Base-by-base conservation (phyloP, 169 alveolate species). In the Plasmodium adleri region DNA sequence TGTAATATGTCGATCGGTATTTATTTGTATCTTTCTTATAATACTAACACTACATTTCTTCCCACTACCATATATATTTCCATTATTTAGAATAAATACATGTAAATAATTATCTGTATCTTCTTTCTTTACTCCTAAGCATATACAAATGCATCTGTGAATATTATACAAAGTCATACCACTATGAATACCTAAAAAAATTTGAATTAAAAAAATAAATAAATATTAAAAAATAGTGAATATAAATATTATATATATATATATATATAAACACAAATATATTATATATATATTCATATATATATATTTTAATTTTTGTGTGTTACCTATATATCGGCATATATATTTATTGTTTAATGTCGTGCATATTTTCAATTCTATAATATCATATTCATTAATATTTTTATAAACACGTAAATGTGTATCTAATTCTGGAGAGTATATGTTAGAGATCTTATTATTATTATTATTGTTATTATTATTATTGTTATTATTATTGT, bases 21-120 rank as follows among this genome's bases (percentile, higher is more conserved):
- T 78, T 78, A 78, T 78, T 45, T 78, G 89, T 17, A 78, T 78
- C 66, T 78, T 78, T 71, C 89, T 78, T 67, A 78, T 78, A 70
- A 78, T 78, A n/a, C 89, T 78, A 24, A 78, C 89, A 71, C 89
- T 78, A 45, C 89, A 78, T 66, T 78, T 78, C 64, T 78, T 78
- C 12, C 89, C 89, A 63, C 89, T 78, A 7, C 89, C 89, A 50
- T 78, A 78, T 52, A 78, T 78, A 70, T 78, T 78, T 49, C 89
- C 89, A 78, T 78, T 78, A 49, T 78, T 78, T 50, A 78, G 20
- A 59, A 78, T 59, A 66, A 78, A 78, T 64, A 78, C 89, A 56
- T 78, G 89, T 47, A 78, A 32, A 70, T 78, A 78, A 47, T 78
- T 78, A 22, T 78, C 89, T 10, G 89, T 78, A 60, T 78, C 89